A percentile compares a stretch with the other conserved stretches of the same genome.
Conservation (phyloP, 108 stramenopile species). For the Nitzschia sp. region DNA sequence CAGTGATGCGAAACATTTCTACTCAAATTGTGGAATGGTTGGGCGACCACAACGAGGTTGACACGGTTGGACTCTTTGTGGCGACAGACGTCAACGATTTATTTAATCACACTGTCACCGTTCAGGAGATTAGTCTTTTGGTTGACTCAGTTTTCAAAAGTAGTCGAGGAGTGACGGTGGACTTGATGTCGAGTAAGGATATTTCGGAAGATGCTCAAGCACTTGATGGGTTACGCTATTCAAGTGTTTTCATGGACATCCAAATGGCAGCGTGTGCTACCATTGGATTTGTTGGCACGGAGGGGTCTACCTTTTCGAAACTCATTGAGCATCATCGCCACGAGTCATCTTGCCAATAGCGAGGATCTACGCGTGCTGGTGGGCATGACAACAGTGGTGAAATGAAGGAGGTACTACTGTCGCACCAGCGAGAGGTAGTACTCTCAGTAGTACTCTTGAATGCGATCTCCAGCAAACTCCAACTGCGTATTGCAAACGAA, state of each 20-base stretch:
- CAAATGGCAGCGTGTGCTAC: slow-evolving; percentile 10
- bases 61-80: not conserved
- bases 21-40: not conserved
- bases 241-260: slow-evolving; percentile 2
- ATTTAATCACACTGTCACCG: not conserved
- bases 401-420: too few species aligned
- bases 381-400: too few species aligned
- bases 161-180: not conserved
- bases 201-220: not conserved
- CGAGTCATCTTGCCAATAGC: not conserved
- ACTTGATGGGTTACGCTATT: not conserved
- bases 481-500: too few species aligned
- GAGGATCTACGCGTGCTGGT: too few species aligned
- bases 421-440: too few species aligned
- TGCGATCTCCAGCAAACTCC: too few species aligned
- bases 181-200: not conserved
- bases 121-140: not conserved
- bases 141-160: not conserved
- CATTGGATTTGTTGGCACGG: slow-evolving; percentile 1
- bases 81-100: slow-evolving; percentile 8
- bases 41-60: not conserved
- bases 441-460: too few species aligned
- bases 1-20: not conserved
- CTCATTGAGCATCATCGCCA: not conserved
- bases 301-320: slow-evolving; percentile 1